A percentile compares a stretch with the other conserved stretches of the same genome.
Conservation (phyloP, 1,284 basidiomycete genomes). For the Tilletia setariae region DNA sequence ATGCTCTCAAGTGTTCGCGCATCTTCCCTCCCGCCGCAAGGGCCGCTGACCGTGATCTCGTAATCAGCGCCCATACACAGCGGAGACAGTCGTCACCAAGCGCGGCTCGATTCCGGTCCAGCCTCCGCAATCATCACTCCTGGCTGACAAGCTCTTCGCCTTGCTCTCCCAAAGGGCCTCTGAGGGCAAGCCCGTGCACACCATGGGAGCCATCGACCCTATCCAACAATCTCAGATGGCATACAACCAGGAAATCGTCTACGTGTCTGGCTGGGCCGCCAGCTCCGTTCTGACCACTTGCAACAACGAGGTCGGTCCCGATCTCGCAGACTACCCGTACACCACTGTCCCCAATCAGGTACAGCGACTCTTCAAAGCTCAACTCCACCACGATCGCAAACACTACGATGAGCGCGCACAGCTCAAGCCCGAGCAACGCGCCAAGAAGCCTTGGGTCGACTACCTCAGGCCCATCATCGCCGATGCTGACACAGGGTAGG, state of each 20-base stretch:
- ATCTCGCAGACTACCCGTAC: conserved; percentile 91
- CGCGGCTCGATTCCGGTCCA: conserved; percentile 79
- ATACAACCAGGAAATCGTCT: conserved; percentile 85
- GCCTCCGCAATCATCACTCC: conserved; percentile 68
- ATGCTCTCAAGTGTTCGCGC: neutral
- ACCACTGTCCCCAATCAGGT: conserved; percentile 79
- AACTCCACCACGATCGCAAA: conserved; percentile 54
- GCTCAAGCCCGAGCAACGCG: conserved; percentile 40
- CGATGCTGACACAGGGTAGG: conserved; percentile 47
- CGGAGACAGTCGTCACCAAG: conserved; percentile 76
- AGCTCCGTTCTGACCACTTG: conserved; percentile 69
- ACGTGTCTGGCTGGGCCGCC: conserved; percentile 94
- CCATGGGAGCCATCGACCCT: conserved; percentile 66
- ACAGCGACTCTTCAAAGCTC: conserved; percentile 53
- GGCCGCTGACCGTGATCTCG: too few species aligned
- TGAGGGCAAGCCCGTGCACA: conserved; percentile 57
- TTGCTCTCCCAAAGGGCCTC: conserved; percentile 67
- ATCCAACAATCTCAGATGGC: conserved; percentile 98
- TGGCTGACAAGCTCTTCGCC: conserved; percentile 76
- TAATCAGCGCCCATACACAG: conserved; percentile 67
- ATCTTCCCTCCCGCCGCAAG: too few species aligned
- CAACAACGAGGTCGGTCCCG: conserved; percentile 93
- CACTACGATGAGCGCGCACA: conserved; percentile 51
- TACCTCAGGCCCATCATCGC: conserved; percentile 53
- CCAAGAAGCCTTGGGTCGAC: conserved; percentile 51